Percentiles rank a stretch among this genome's conserved stretches.
Conservation (phyloP, 2,329 filamentous ascomycete species). For the Fusarium mundagurra region DNA sequence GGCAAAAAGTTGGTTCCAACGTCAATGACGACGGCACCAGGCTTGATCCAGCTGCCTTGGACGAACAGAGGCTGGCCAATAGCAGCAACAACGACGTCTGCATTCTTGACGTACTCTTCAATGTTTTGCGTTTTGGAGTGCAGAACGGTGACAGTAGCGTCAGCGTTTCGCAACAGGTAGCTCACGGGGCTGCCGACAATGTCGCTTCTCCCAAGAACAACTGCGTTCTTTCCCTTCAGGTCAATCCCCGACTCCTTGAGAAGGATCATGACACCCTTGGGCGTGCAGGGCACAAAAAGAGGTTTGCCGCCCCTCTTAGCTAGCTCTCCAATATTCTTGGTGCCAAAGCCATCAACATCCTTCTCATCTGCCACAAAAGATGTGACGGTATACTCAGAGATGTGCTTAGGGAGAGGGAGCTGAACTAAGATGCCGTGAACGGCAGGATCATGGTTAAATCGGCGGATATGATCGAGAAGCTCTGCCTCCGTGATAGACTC, state of each 20-base stretch:
- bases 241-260: constrained; percentile 85
- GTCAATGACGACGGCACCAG: constrained; percentile 94
- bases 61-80: constrained; percentile 90
- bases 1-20: constrained; percentile 97
- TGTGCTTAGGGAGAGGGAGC: constrained; percentile 86
- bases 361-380: constrained; percentile 93
- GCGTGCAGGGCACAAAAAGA: constrained; percentile 93
- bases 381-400: constrained; percentile 90
- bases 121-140: constrained; percentile 87
- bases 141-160: constrained; percentile 96
- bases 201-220: constrained; percentile 93
- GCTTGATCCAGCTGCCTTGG: constrained; percentile 95
- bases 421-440: constrained; percentile 96
- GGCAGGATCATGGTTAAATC: constrained; percentile 84
- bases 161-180: constrained; percentile 92
- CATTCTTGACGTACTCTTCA: constrained; percentile 77
- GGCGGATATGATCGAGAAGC: constrained; percentile 82
- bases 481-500: constrained; percentile 85
- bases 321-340: constrained; percentile 93
- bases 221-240: constrained; percentile 88
- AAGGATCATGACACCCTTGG: constrained; percentile 95
- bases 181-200: constrained; percentile 98
- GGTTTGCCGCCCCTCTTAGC: constrained; percentile 93
- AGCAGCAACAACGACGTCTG: constrained; percentile 91
- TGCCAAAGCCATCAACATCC: constrained; percentile 97